Conservation (phyloP, 2,329 filamentous ascomycete genomes). For the Byssochlamys sp. region DNA sequence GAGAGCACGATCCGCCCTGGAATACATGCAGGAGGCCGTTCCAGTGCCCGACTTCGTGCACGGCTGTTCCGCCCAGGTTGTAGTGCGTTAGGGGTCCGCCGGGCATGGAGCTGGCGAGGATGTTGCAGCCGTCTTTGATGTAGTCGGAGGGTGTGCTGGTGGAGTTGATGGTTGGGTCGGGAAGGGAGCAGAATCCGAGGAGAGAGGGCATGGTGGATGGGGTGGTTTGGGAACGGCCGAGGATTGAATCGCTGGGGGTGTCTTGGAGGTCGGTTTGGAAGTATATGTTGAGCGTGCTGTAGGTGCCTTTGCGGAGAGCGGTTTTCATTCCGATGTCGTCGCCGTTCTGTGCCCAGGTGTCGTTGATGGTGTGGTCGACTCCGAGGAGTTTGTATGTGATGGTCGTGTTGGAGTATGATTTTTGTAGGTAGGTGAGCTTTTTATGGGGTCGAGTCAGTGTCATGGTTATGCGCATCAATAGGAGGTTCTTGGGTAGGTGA, state of each 20-base stretch:
- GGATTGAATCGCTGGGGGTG: constrained; percentile 14
- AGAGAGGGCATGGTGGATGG: constrained; percentile 21
- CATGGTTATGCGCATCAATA: no score
- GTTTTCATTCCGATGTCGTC: constrained; percentile 45
- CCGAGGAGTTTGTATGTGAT: constrained; percentile 44
- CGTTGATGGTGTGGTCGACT: constrained; percentile 44
- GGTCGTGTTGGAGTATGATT: constrained; percentile 34
- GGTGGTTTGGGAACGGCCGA: constrained; percentile 17
- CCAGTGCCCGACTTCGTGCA: constrained; percentile 41
- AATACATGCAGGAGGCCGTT: constrained; percentile 39
- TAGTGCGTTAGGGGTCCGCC: constrained; percentile 42
- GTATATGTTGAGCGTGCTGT: constrained; percentile 49
- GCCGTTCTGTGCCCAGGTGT: constrained; percentile 44
- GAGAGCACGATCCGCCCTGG: constrained; percentile 28
- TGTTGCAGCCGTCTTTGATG: constrained; percentile 47
- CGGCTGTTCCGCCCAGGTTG: constrained; percentile 36
- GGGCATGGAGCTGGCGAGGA: constrained; percentile 50
- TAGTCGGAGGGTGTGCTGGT: constrained; percentile 33
- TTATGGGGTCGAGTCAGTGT: no score
- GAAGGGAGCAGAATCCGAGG: constrained; percentile 48
- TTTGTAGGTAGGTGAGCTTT: constrained; percentile 33
- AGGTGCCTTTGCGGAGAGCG: constrained; percentile 44
- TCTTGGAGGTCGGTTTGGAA: constrained; percentile 47
- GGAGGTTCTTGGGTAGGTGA: neutral
- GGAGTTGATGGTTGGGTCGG: constrained; percentile 30